These are phyloP conservation scores for Serpula lacrymans DNA, from an alignment of 768 basidiomycete species.

Conservation along the genomic window DNA sequence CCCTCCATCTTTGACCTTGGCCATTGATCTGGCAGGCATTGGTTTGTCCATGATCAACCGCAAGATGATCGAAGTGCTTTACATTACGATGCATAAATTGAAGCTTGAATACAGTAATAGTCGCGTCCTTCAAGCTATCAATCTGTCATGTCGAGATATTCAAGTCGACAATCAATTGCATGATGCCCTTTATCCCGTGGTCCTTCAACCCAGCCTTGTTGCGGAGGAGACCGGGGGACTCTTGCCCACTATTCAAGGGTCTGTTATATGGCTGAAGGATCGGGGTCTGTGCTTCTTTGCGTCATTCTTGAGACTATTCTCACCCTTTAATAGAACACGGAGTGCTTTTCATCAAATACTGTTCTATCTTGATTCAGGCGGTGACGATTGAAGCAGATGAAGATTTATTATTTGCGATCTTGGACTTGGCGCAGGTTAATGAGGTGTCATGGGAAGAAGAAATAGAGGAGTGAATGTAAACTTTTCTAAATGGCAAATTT, in stretches of 20 bases:
- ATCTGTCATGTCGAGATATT: conserved; percentile 76
- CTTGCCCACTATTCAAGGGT: conserved; percentile 85
- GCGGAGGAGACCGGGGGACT: conserved; percentile 64
- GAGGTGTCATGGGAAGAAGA: conserved; percentile 88
- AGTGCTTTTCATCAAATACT: conserved; percentile 97
- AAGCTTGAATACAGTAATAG: conserved; percentile 85
- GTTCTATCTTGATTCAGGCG: conserved; percentile 89
- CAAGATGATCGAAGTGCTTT: conserved; percentile 84
- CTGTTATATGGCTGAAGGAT: conserved; percentile 89
- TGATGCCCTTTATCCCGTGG: conserved; percentile 91
- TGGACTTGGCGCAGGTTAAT: conserved; percentile 88
- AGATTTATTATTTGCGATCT: conserved; percentile 88
- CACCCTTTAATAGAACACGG: conserved; percentile 73
- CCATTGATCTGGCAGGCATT: conserved; percentile 82
- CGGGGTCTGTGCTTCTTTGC: conserved; percentile 51
- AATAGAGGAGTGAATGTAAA: conserved; percentile 54
- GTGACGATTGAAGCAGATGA: conserved; percentile 97
- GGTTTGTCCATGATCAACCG: conserved; percentile 91
- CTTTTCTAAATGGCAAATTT: background rate
- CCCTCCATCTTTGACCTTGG: conserved; percentile 59
- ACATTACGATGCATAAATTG: conserved; percentile 73
- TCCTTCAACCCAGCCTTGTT: conserved; percentile 91
- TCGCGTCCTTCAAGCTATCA: conserved; percentile 73
- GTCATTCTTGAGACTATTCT: conserved; percentile 3
- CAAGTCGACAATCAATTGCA: conserved; percentile 98